These are phyloP conservation scores for Mortierella sp. DNA, from an alignment of 371 early-diverging fungal genomes.

Conservation along the genomic window DNA sequence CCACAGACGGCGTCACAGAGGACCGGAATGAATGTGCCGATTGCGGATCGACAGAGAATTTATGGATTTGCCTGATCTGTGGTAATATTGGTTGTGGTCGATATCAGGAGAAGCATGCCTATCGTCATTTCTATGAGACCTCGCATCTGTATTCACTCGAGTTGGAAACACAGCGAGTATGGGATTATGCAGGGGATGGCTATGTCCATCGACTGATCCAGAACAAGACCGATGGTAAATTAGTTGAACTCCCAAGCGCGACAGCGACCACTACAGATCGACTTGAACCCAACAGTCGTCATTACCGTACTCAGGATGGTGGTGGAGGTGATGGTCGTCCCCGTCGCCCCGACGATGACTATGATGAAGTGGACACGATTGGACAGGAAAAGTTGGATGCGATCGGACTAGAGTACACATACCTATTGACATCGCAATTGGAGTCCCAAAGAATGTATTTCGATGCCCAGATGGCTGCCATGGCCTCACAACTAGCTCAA, in stretches of 20 bases:
- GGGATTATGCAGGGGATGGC: slow-evolving; percentile 97
- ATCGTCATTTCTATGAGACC: slow-evolving; percentile 83
- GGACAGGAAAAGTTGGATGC: slow-evolving; percentile 77
- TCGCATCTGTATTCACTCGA: slow-evolving; percentile 90
- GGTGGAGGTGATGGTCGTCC: not conserved
- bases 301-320: not conserved
- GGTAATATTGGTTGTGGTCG: slow-evolving; percentile 90
- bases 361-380: slow-evolving; percentile 21
- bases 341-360: slow-evolving; percentile 6
- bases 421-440: slow-evolving; percentile 81
- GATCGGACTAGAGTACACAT: slow-evolving; percentile 79
- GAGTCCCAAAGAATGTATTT: slow-evolving; percentile 89
- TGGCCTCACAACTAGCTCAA: slow-evolving; percentile 57
- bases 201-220: slow-evolving; percentile 95
- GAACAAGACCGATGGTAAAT: slow-evolving; percentile 87
- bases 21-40: slow-evolving; percentile 71
- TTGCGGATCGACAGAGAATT: slow-evolving; percentile 76
- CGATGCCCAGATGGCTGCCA: slow-evolving; percentile 73
- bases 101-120: slow-evolving; percentile 87
- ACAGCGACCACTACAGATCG: slow-evolving; percentile 1
- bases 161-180: slow-evolving; percentile 93
- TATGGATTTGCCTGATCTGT: slow-evolving; percentile 97
- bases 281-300: not conserved
- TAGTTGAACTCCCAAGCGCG: slow-evolving; percentile 87
- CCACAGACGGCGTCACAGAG: slow-evolving; percentile 42